These are phyloP conservation scores for Stereocaulon alpinum DNA, from an alignment of 495 filamentous ascomycete genomes.

Conservation along the genomic window DNA sequence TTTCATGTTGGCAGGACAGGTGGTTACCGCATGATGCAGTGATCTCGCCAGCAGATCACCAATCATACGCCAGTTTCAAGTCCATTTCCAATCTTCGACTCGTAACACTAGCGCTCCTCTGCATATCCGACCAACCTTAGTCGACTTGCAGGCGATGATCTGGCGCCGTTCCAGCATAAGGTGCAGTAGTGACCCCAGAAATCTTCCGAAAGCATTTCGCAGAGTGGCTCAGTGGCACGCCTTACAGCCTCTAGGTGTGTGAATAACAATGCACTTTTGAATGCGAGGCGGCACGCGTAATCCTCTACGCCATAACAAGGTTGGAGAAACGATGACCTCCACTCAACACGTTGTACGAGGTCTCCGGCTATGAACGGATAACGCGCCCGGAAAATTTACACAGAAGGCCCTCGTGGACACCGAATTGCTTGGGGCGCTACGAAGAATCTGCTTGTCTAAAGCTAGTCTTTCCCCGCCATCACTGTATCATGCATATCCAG, in stretches of 20 bases:
- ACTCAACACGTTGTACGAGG: not conserved
- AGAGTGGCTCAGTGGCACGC: conserved; percentile 2
- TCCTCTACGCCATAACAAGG: not conserved
- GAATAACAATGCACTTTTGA: not conserved
- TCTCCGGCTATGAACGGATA: conserved; percentile 5
- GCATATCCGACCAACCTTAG: conserved; percentile 4
- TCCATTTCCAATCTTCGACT: not conserved
- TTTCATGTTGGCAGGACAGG: not conserved
- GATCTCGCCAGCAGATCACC: conserved; percentile 1
- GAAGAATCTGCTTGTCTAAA: conserved; percentile 7
- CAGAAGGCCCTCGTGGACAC: not conserved
- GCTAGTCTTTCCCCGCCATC: conserved; percentile 7
- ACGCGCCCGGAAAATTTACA: not conserved
- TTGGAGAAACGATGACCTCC: not conserved
- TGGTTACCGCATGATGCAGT: conserved; percentile 13
- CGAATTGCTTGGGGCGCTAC: conserved; percentile 17
- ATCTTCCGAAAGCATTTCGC: not conserved
- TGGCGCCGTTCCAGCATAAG: not conserved
- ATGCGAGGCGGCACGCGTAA: conserved; percentile 8
- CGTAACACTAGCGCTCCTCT: not conserved
- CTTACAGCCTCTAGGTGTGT: conserved; percentile 3
- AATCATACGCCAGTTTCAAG: not conserved
- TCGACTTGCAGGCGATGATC: not conserved
- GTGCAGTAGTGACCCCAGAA: conserved; percentile 7
- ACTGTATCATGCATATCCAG: conserved; percentile 5